Evolutionary conservation across 805 yeast species (phyloP).

Genomic region (Helenozyma rhizophorensis): DNA sequence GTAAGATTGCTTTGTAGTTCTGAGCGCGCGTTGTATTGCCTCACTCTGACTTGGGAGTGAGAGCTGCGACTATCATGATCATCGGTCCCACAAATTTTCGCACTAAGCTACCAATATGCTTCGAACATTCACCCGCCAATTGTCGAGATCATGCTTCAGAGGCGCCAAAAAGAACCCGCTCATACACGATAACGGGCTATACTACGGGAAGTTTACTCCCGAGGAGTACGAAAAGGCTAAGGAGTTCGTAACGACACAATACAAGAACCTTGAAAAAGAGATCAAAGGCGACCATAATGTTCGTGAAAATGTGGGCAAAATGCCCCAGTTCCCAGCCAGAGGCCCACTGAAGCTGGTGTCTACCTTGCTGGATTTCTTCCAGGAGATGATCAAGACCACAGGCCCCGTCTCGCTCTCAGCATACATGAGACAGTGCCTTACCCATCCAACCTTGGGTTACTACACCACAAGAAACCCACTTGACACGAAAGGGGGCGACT

Average conservation of each 20-base stretch:
- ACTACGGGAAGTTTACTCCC: slow-evolving; percentile 32
- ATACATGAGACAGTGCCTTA: slow-evolving; percentile 77
- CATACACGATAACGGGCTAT: slow-evolving; percentile 24
- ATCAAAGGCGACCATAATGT: slow-evolving; percentile 36
- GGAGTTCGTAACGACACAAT: slow-evolving; percentile 27
- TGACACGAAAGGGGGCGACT: slow-evolving; percentile 60
- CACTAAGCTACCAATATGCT: too few species aligned
- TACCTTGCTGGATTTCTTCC: slow-evolving; percentile 34
- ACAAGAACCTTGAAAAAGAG: slow-evolving; percentile 26
- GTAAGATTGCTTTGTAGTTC: too few species aligned
- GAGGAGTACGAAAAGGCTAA: slow-evolving; percentile 39
- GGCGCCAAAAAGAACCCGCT: slow-evolving; percentile 1
- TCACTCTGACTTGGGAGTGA: too few species aligned
- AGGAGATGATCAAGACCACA: slow-evolving; percentile 54
- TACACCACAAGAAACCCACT: slow-evolving; percentile 76
- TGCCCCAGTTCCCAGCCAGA: slow-evolving; percentile 33
- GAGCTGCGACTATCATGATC: too few species aligned
- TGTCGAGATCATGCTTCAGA: too few species aligned
- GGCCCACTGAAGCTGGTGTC: slow-evolving; percentile 12
- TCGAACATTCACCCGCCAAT: too few species aligned
- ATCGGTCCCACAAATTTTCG: too few species aligned
- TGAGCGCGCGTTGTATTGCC: too few species aligned
- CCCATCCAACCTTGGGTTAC: slow-evolving; percentile 75
- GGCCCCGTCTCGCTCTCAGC: slow-evolving; percentile 75
- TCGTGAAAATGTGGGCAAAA: slow-evolving; percentile 32